These are phyloP conservation scores for Chloranthus sessilifolius DNA, from an alignment of 164 flowering plant genomes.

Conservation along the genomic window DNA sequence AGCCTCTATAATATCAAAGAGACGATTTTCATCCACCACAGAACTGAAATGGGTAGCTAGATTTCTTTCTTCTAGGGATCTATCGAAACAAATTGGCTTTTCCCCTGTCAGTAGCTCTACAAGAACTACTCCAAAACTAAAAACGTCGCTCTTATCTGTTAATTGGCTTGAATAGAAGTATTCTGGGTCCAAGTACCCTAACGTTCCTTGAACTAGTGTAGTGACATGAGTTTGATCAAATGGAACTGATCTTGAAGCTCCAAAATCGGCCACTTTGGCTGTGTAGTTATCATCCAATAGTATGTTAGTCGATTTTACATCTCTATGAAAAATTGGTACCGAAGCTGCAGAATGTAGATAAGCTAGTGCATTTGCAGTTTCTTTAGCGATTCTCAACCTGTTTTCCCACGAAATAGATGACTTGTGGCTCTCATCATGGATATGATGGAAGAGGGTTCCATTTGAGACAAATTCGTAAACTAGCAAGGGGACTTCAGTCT, in stretches of 20 bases:
- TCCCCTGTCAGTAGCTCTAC: conserved; percentile 3
- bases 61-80: background rate
- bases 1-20: background rate
- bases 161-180: conserved; percentile 5
- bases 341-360: conserved; percentile 8
- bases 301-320: conserved; percentile 4
- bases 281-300: conserved; percentile 2
- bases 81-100: background rate
- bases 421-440: background rate
- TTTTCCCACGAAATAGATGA: background rate
- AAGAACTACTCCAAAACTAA: conserved; percentile 5
- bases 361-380: conserved; percentile 6
- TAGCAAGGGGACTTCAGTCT: conserved; percentile 7
- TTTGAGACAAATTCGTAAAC: conserved; percentile 8
- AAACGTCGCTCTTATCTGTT: conserved; percentile 5
- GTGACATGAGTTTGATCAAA: background rate
- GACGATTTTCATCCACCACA: background rate
- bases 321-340: conserved; percentile 2
- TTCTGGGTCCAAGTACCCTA: conserved; percentile 7
- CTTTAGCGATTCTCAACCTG: conserved; percentile 1
- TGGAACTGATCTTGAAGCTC: conserved; percentile 4
- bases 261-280: conserved; percentile 5
- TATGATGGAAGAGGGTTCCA: conserved; percentile 9
- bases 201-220: conserved; percentile 1
- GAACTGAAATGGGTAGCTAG: background rate